These are phyloP conservation scores for Alternaria ventricosa DNA, from an alignment of 2,329 filamentous ascomycete species.

Conservation along the genomic window DNA sequence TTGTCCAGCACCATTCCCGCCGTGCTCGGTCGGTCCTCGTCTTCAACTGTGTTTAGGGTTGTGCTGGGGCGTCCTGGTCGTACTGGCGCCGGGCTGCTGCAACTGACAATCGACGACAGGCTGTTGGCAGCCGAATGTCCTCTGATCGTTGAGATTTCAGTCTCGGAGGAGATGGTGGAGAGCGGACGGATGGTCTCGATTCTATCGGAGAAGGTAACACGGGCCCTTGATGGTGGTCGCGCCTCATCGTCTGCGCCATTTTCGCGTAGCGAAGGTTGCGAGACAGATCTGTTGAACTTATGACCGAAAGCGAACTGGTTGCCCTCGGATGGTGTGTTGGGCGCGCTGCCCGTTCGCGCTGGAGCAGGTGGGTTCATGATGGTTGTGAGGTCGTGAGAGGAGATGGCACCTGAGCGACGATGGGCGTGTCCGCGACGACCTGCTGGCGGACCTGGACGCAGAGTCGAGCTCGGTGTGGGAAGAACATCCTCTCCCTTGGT, in stretches of 20 bases:
- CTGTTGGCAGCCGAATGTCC: conserved; percentile 79
- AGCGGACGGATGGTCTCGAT: conserved; percentile 84
- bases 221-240: conserved; percentile 60
- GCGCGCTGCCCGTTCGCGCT: conserved; percentile 67
- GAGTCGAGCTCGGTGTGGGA: conserved; percentile 60
- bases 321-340: conserved; percentile 64
- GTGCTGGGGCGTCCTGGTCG: conserved; percentile 45
- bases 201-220: conserved; percentile 84
- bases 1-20: conserved; percentile 72
- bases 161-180: conserved; percentile 84
- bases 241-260: conserved; percentile 34
- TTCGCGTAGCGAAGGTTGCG: conserved; percentile 48
- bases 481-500: conserved; percentile 69
- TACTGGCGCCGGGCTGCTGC: conserved; percentile 56
- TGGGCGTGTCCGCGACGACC: conserved; percentile 76
- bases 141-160: conserved; percentile 71
- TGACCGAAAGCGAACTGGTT: conserved; percentile 47
- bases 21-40: conserved; percentile 66
- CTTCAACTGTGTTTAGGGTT: conserved; percentile 50
- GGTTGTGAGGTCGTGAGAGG: conserved; percentile 77
- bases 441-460: conserved; percentile 56
- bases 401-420: conserved; percentile 80
- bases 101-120: conserved; percentile 77
- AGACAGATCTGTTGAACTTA: conserved; percentile 45
- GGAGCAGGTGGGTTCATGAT: conserved; percentile 68